These are phyloP conservation scores for Scheffersomyces quercinus DNA, from an alignment of 1,139 yeast genomes.

Conservation along the genomic window DNA sequence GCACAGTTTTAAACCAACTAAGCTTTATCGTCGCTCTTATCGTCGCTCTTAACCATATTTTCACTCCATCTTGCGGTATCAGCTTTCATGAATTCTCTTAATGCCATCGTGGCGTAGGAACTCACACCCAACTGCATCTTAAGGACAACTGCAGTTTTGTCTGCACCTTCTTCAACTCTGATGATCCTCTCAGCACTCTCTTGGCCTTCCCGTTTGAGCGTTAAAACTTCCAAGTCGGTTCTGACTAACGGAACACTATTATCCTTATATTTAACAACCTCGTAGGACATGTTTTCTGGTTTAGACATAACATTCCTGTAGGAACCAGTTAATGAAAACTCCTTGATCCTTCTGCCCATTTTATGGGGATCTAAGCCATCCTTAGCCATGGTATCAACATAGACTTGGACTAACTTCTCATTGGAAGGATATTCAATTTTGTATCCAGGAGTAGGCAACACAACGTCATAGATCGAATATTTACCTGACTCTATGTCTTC, in stretches of 20 bases:
- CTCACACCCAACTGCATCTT: conserved; percentile 81
- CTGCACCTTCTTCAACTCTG: conserved; percentile 29
- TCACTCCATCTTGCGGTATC: conserved; percentile 64
- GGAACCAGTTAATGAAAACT: conserved; percentile 89
- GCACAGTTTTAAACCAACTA: not conserved
- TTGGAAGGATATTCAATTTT: conserved; percentile 82
- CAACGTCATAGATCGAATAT: conserved; percentile 77
- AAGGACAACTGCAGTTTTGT: conserved; percentile 68
- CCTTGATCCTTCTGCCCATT: conserved; percentile 83
- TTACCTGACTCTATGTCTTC: conserved; percentile 65
- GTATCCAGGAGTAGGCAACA: conserved; percentile 93
- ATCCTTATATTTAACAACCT: conserved; percentile 59
- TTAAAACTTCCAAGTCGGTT: conserved; percentile 76
- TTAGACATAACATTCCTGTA: conserved; percentile 76
- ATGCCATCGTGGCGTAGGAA: conserved; percentile 96
- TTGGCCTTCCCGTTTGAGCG: conserved; percentile 38
- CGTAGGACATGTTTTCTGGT: conserved; percentile 66
- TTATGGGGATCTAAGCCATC: conserved; percentile 83
- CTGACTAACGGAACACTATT: conserved; percentile 70
- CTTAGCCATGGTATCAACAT: conserved; percentile 70
- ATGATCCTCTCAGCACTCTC: conserved; percentile 33
- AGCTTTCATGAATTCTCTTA: conserved; percentile 84
- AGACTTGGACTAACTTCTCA: conserved; percentile 57
- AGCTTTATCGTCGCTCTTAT: not conserved
- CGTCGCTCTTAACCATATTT: conserved; percentile 7